These are phyloP conservation scores for Saccharomycopsis synnaedendra DNA, from an alignment of 805 yeast species.

Conservation along the genomic window DNA sequence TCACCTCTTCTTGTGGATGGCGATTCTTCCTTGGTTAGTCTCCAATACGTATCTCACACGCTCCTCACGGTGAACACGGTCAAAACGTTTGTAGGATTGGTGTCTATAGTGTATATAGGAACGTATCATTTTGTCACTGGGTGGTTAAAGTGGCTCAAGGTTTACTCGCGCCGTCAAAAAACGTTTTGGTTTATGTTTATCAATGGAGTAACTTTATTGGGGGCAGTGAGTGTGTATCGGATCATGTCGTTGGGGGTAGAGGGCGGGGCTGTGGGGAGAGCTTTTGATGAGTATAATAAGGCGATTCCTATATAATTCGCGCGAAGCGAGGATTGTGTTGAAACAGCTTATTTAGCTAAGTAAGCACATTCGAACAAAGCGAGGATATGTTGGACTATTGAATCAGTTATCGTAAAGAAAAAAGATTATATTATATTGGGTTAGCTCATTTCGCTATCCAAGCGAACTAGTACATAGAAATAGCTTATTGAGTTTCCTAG, in stretches of 20 bases:
- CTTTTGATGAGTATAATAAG: constrained; percentile 3
- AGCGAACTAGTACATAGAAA: no score
- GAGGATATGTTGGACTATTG: no score
- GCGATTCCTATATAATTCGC: no score
- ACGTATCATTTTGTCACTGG: constrained; percentile 50
- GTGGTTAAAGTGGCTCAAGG: constrained; percentile 32
- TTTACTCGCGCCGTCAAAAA: constrained; percentile 30
- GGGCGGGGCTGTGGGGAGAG: constrained; percentile 5
- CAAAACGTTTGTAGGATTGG: constrained; percentile 21
- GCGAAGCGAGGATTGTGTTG: no score
- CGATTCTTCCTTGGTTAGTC: constrained; percentile 44
- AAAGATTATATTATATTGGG: no score
- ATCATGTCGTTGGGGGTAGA: constrained; percentile 3
- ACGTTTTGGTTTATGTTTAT: constrained; percentile 33
- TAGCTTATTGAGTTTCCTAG: no score
- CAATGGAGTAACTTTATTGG: constrained; percentile 25
- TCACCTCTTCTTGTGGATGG: constrained; percentile 49
- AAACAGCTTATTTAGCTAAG: no score
- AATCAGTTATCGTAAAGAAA: no score
- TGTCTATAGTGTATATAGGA: constrained; percentile 26
- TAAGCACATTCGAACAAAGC: no score
- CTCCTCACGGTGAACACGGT: constrained; percentile 25
- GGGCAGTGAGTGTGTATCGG: constrained; percentile 26
- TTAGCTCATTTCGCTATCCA: no score
- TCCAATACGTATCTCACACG: constrained; percentile 39